phyloP scores from a whole-genome alignment of 257 asterid species.

The Cinchona pubescens region DNA sequence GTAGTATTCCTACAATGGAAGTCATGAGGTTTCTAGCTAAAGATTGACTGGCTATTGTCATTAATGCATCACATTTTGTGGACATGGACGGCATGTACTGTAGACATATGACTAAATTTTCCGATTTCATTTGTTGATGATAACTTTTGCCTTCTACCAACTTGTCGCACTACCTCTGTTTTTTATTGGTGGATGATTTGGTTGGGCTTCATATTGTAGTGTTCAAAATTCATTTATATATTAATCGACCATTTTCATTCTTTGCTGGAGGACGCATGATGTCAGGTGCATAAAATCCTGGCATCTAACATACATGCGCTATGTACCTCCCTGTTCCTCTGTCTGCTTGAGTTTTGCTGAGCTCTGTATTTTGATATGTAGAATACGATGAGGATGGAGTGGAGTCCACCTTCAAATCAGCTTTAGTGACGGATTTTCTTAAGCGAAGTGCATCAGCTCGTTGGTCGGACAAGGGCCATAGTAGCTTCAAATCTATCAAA shows the following conservation, averaged over 20 bases:
- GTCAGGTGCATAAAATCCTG: neutral
- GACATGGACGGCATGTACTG: neutral
- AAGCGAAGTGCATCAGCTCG: constrained; percentile 61
- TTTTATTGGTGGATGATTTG: neutral
- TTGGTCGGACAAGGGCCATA: constrained; percentile 72
- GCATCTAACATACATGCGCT: neutral
- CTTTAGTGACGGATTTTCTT: constrained; percentile 63
- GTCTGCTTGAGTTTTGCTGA: neutral
- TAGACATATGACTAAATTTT: neutral
- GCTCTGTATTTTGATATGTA: constrained; percentile 24
- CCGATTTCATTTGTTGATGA: neutral
- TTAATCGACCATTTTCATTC: neutral
- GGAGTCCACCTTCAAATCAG: constrained; percentile 52
- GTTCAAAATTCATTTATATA: neutral
- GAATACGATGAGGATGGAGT: constrained; percentile 64
- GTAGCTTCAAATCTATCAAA: constrained; percentile 77
- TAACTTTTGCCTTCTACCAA: neutral
- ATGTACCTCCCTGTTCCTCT: neutral
- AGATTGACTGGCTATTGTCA: neutral
- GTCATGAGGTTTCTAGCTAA: neutral
- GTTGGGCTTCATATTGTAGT: neutral
- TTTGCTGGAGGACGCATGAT: neutral
- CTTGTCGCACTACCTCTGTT: neutral
- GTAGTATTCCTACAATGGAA: neutral
- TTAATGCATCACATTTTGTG: neutral